Conservation (phyloP, 441 rosid genomes). For the Gossypium lobatum region DNA sequence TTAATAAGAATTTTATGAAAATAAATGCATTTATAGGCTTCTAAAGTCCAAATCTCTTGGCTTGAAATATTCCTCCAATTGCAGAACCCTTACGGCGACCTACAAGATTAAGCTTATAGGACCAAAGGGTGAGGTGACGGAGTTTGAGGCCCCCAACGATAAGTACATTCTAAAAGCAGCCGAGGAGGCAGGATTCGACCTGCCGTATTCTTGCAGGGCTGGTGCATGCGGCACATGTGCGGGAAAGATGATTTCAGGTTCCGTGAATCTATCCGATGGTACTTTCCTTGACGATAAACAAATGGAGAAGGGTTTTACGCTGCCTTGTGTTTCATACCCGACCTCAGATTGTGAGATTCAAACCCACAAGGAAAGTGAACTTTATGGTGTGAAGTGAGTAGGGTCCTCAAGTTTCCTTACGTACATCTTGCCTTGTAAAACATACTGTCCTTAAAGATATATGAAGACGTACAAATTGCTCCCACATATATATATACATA, state of each 20-base stretch:
- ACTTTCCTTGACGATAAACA: constrained; percentile 61
- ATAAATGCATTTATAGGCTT: background rate
- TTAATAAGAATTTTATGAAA: too few species aligned
- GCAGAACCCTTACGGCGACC: constrained; percentile 42
- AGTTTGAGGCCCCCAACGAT: constrained; percentile 61
- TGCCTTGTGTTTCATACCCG: constrained; percentile 72
- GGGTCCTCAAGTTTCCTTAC: too few species aligned
- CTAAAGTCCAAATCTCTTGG: constrained; percentile 35
- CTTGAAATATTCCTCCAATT: constrained; percentile 50
- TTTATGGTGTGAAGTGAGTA: constrained; percentile 19
- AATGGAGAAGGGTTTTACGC: constrained; percentile 48
- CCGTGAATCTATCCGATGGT: constrained; percentile 69
- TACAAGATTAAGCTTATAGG: constrained; percentile 82
- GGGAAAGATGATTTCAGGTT: constrained; percentile 50
- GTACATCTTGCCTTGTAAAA: too few species aligned
- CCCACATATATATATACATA: too few species aligned
- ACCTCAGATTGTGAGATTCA: constrained; percentile 65
- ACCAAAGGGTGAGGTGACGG: constrained; percentile 51
- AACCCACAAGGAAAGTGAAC: constrained; percentile 76
- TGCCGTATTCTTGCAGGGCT: constrained; percentile 86
- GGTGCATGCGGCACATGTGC: constrained; percentile 89
- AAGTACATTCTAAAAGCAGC: constrained; percentile 68
- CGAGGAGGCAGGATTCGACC: constrained; percentile 66
- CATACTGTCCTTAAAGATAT: too few species aligned
- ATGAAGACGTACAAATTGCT: too few species aligned